Evolutionary conservation across 1,139 yeast species (phyloP), one percentile per base, ranked within the genome.

Genomic region (Blastobotrys persicus): DNA sequence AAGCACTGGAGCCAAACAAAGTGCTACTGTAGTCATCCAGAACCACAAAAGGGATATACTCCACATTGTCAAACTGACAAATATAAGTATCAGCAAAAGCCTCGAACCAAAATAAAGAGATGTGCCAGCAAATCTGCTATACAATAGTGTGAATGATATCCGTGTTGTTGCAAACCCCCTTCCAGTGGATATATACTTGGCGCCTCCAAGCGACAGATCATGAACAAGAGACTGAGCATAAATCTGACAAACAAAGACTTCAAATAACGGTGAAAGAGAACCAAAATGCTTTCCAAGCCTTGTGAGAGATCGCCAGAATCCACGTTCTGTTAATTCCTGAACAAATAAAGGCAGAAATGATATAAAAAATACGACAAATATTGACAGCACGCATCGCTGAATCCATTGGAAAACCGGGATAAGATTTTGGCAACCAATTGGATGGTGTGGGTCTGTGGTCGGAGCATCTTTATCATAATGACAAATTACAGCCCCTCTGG

Each of bases 131-230:
- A 94, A 92, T 72, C 98, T 86, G 42, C 98, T 87, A 70, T 88
- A 92, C 69, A 92, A 76, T 50, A 92, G 94, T 42, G 96, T 85
- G 76, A 94, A 92, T 59, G 98, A 98, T 66, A 91, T 91, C 78
- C 98, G 88, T 14, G 98, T 92, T 58, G 98, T 92, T 39, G 98
- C 98, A 68, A 92, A 89, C 72, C 98, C 98, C 83, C 98, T 88
- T 73, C 98, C 98, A 50, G 98, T 92, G 52, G 98, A 89, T 68
- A 92, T 92, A 77, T 92, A 92, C 73, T 98, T 87, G 58, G 98
- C 99, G 77, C 99, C 99, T 76, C 99, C 99, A 68, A 91, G 92
- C 54, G 96, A 81, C 75, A 92, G 78, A 76, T 92, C 98, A 63
- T 91, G 87, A 64, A 85, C 75, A 67, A 92, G 76, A 26, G 98